These are phyloP conservation scores for Ustanciosporium gigantosporum DNA, from an alignment of 1,284 basidiomycete species.

Conservation along the genomic window DNA sequence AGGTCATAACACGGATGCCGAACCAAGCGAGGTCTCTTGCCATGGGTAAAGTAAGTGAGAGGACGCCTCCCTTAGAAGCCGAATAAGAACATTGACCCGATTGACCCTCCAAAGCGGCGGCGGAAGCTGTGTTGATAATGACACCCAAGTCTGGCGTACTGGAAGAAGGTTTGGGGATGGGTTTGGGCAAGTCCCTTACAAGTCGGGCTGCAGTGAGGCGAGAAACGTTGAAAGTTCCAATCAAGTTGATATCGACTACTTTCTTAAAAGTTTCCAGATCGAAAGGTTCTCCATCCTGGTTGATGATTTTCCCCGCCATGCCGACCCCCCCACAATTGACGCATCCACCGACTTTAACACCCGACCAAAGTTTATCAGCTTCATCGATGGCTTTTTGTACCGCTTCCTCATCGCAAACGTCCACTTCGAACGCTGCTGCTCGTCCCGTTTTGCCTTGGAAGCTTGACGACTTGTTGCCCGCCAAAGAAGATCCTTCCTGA, in stretches of 20 bases:
- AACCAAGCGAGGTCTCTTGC: constrained; percentile 60
- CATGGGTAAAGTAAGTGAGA: constrained; percentile 59
- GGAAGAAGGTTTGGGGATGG: constrained; percentile 27
- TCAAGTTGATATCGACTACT: constrained; percentile 48
- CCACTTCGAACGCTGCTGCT: constrained; percentile 43
- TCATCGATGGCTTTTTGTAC: constrained; percentile 44
- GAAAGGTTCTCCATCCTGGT: constrained; percentile 55
- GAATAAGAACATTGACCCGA: constrained; percentile 60
- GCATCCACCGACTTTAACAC: constrained; percentile 52
- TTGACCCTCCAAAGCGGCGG: constrained; percentile 61
- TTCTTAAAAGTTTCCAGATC: constrained; percentile 54
- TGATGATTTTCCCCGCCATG: constrained; percentile 59
- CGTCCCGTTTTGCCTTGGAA: too few species aligned
- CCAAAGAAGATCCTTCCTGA: too few species aligned
- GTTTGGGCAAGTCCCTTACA: constrained; percentile 37
- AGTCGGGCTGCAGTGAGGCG: constrained; percentile 58
- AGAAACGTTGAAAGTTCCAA: constrained; percentile 61
- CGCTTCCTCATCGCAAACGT: constrained; percentile 53
- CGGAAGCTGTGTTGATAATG: constrained; percentile 59
- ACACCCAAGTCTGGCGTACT: constrained; percentile 56
- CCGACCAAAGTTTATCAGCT: constrained; percentile 41
- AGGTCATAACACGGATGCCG: constrained; percentile 49
- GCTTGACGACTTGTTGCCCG: too few species aligned
- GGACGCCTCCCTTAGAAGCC: constrained; percentile 58
- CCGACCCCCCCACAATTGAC: constrained; percentile 61